Percentiles rank a stretch among this genome's conserved stretches.
These are phyloP conservation scores for Yamadazyma paraphyllophila DNA, from an alignment of 805 yeast genomes.

Conservation along the genomic window DNA sequence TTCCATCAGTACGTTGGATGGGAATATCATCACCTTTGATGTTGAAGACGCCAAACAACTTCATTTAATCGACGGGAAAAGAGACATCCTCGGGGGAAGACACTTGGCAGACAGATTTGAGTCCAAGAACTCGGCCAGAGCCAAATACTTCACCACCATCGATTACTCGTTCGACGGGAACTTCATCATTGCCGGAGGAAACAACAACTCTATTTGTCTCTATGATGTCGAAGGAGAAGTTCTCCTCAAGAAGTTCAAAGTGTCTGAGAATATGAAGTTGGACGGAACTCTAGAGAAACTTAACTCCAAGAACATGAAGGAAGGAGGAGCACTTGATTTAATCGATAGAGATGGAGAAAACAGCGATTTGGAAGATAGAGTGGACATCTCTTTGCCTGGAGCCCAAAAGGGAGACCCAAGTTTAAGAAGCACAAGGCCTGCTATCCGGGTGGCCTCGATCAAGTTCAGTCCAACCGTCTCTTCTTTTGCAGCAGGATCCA, in stretches of 20 bases:
- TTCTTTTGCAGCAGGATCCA: conserved; percentile 91
- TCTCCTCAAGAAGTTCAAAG: conserved; percentile 72
- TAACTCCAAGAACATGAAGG: conserved; percentile 82
- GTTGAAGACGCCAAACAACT: conserved; percentile 76
- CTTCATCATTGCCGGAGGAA: conserved; percentile 88
- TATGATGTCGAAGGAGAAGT: conserved; percentile 91
- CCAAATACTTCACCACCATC: conserved; percentile 78
- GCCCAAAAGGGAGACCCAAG: conserved; percentile 76
- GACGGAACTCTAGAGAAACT: conserved; percentile 82
- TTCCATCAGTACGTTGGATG: conserved; percentile 86
- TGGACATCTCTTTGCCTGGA: conserved; percentile 80
- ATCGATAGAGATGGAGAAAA: conserved; percentile 85
- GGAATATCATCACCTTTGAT: conserved; percentile 82
- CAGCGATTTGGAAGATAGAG: conserved; percentile 79
- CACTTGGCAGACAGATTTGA: conserved; percentile 78
- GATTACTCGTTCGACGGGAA: conserved; percentile 88
- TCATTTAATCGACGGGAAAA: conserved; percentile 80
- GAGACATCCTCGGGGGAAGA: conserved; percentile 86
- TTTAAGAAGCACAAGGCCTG: conserved; percentile 72
- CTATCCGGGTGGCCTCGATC: conserved; percentile 74
- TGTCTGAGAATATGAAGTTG: conserved; percentile 84
- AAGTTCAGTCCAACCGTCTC: conserved; percentile 87
- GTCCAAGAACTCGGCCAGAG: conserved; percentile 75
- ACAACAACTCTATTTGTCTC: conserved; percentile 84
- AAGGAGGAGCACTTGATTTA: conserved; percentile 68